Percentiles rank a stretch among this genome's conserved stretches.
These are phyloP conservation scores for Trichosanthes truncata DNA, from an alignment of 306 rosid species.

Conservation along the genomic window DNA sequence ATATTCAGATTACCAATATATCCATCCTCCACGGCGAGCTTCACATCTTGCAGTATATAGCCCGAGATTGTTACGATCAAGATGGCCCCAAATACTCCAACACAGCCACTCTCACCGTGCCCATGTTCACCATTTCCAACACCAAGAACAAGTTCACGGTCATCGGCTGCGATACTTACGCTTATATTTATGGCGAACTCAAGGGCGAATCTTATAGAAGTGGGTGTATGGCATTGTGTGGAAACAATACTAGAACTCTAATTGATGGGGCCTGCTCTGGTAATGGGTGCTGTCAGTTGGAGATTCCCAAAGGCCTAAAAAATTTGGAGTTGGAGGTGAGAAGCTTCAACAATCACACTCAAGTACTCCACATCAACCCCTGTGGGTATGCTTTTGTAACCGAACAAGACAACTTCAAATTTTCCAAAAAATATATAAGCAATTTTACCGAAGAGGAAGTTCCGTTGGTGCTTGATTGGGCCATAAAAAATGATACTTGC, in stretches of 20 bases:
- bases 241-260: not conserved
- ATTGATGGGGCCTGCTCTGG: constrained; percentile 20
- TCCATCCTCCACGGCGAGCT: constrained; percentile 2
- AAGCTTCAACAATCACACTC: too few species aligned
- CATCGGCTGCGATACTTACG: constrained; percentile 27
- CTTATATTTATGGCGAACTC: rapidly evolving
- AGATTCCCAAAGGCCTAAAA: too few species aligned
- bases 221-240: constrained; percentile 21
- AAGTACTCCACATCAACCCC: too few species aligned
- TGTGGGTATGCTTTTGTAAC: constrained; percentile 27
- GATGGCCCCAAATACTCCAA: too few species aligned
- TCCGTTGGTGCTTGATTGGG: constrained; percentile 34
- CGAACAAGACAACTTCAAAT: constrained; percentile 6
- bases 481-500: constrained; percentile 10
- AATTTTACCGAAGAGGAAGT: not conserved
- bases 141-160: constrained; percentile 15
- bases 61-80: constrained; percentile 9
- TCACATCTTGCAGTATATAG: not conserved
- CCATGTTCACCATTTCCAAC: constrained; percentile 13
- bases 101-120: not conserved
- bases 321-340: too few species aligned
- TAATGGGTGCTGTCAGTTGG: constrained; percentile 27
- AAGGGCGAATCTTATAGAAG: not conserved
- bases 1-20: constrained; percentile 4
- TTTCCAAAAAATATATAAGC: not conserved